A percentile compares a stretch with the other conserved stretches of the same genome.
phyloP scores from a whole-genome alignment of 1,284 basidiomycete species.

The Schizopora paradoxa region DNA sequence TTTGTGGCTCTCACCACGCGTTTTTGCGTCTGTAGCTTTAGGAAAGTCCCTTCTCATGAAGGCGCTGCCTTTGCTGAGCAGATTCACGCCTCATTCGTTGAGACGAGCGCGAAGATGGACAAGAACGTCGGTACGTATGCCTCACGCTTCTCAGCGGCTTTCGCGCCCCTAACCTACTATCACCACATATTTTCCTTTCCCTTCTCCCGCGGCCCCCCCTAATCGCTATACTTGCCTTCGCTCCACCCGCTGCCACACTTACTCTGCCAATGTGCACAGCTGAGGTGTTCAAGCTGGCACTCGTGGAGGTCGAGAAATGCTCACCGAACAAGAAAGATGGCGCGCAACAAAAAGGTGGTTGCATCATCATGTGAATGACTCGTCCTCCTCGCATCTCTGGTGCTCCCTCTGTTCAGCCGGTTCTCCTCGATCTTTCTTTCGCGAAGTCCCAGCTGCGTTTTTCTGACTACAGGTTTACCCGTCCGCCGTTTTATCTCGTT shows the following conservation, averaged over 20 bases:
- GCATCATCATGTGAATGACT: conserved; percentile 61
- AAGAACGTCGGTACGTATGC: conserved; percentile 78
- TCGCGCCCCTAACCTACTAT: conserved; percentile 9
- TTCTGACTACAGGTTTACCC: too few species aligned
- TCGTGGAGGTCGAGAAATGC: conserved; percentile 81
- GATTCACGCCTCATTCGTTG: conserved; percentile 76
- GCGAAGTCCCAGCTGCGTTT: too few species aligned
- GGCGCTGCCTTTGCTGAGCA: conserved; percentile 72
- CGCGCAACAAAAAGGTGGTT: conserved; percentile 50
- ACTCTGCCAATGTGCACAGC: conserved; percentile 48
- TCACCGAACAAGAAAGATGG: conserved; percentile 54
- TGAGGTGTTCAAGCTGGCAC: conserved; percentile 84
- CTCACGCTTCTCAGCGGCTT: conserved; percentile 3
- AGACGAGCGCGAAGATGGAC: conserved; percentile 87
- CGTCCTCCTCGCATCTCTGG: conserved; percentile 11
- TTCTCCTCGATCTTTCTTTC: too few species aligned
- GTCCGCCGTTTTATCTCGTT: too few species aligned
- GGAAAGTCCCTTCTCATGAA: conserved; percentile 74
- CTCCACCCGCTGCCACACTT: conserved; percentile 13
- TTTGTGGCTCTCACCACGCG: conserved; percentile 22
- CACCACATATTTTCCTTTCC: not conserved
- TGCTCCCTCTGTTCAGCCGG: too few species aligned
- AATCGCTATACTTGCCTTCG: conserved; percentile 3
- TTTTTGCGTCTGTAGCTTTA: conserved; percentile 36
- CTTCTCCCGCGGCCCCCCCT: too few species aligned